Conservation (phyloP, 306 rosid genomes). For the Alnus rubra region DNA sequence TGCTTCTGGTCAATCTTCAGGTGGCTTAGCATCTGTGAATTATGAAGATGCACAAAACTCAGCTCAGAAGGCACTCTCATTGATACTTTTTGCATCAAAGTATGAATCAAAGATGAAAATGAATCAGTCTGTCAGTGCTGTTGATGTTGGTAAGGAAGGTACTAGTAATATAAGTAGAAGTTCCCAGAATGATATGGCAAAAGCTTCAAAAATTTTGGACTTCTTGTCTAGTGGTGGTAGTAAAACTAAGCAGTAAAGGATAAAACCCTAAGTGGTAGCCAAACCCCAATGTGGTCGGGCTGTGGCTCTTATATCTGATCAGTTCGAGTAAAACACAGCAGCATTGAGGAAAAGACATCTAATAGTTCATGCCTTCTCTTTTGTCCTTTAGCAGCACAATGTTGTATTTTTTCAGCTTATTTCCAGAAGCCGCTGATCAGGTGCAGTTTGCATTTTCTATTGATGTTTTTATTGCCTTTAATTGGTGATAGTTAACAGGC, state of each 20-base stretch:
- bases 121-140: constrained; percentile 26
- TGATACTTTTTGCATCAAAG: constrained; percentile 74
- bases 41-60: constrained; percentile 45
- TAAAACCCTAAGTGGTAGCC: neutral
- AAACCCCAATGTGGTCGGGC: constrained; percentile 17
- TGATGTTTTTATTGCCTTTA: constrained; percentile 18
- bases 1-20: constrained; percentile 45
- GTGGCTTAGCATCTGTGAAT: constrained; percentile 37
- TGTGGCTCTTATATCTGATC: neutral
- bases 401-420: constrained; percentile 3
- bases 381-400: constrained; percentile 7
- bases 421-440: constrained; percentile 20
- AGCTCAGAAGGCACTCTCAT: constrained; percentile 56
- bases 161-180: constrained; percentile 18
- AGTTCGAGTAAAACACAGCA: constrained; percentile 9
- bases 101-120: constrained; percentile 50
- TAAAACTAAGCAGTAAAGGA: constrained; percentile 24
- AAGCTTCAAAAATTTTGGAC: constrained; percentile 35
- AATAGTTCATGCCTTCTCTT: constrained; percentile 1
- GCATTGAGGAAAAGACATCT: neutral
- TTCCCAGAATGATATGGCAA: constrained; percentile 24
- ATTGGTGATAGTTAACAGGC: constrained; percentile 6
- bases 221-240: constrained; percentile 25
- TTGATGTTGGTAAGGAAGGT: constrained; percentile 26
- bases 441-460: constrained; percentile 20